Conservation (phyloP, 768 basidiomycete genomes). For the Tylopilus plumbeoviolaceoides region DNA sequence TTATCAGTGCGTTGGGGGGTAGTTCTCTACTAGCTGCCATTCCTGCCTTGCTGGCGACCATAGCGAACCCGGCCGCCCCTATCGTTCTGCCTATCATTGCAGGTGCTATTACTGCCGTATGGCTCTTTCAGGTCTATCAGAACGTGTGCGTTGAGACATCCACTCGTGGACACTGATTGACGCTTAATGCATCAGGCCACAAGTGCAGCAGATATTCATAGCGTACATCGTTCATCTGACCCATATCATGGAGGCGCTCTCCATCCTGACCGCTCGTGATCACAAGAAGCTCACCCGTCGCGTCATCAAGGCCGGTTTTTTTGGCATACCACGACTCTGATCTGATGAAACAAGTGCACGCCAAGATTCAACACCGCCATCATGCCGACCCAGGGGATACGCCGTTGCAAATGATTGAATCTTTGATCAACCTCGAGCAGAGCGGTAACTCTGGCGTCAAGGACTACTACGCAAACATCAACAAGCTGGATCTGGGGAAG, state of each 20-base stretch:
- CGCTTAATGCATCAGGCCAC: neutral
- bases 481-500: neutral
- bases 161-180: neutral
- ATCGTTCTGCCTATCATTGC: neutral
- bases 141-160: neutral
- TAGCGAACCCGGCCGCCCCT: too few relatives aligned
- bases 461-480: neutral
- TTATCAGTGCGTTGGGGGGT: neutral
- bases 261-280: neutral
- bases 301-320: neutral
- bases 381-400: neutral
- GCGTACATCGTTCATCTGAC: neutral
- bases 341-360: neutral
- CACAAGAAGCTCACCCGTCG: neutral
- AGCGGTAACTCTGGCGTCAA: neutral
- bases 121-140: neutral
- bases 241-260: neutral
- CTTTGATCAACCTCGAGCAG: neutral
- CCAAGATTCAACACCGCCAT: neutral
- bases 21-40: neutral
- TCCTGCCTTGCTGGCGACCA: neutral
- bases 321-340: neutral
- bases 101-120: neutral
- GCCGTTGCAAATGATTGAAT: neutral
- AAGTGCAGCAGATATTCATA: neutral